These are phyloP conservation scores for Cunninghamia lanceolata DNA, from an alignment of 75 land plant genomes.

Conservation along the genomic window DNA sequence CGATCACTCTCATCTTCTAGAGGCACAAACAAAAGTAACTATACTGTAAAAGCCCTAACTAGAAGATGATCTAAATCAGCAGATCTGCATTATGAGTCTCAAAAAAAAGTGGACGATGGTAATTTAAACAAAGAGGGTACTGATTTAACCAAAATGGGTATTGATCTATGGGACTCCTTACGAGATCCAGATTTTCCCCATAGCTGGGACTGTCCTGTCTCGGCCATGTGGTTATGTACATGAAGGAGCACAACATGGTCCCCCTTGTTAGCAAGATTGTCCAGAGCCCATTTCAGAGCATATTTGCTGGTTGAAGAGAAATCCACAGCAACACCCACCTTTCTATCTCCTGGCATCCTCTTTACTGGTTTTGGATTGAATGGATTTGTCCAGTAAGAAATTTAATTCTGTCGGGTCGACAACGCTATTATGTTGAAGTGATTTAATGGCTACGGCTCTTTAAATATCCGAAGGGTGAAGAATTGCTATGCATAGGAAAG, in stretches of 20 bases:
- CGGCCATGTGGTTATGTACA: constrained; percentile 21
- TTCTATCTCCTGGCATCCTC: constrained; percentile 47
- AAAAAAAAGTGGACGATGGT: neutral
- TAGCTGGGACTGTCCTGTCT: constrained; percentile 32
- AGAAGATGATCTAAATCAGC: neutral
- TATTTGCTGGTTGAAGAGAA: constrained; percentile 65
- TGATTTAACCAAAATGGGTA: neutral
- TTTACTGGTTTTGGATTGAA: neutral
- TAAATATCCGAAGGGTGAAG: no score
- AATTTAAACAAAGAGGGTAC: neutral
- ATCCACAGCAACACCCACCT: constrained; percentile 66
- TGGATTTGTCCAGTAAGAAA: neutral
- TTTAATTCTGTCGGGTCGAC: neutral
- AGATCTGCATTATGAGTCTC: neutral
- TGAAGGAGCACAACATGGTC: constrained; percentile 56
- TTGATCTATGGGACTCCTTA: constrained; percentile 11
- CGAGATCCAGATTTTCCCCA: constrained; percentile 57
- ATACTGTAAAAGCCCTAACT: neutral
- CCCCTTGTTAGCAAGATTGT: constrained; percentile 52
- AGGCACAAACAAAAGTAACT: neutral
- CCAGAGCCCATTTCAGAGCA: constrained; percentile 70
- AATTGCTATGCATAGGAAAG: no score
- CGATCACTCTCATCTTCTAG: neutral
- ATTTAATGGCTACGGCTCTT: no score
- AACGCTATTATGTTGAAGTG: neutral